Conservation (phyloP, 257 asterid species). For the Solanum gracilifrons region DNA sequence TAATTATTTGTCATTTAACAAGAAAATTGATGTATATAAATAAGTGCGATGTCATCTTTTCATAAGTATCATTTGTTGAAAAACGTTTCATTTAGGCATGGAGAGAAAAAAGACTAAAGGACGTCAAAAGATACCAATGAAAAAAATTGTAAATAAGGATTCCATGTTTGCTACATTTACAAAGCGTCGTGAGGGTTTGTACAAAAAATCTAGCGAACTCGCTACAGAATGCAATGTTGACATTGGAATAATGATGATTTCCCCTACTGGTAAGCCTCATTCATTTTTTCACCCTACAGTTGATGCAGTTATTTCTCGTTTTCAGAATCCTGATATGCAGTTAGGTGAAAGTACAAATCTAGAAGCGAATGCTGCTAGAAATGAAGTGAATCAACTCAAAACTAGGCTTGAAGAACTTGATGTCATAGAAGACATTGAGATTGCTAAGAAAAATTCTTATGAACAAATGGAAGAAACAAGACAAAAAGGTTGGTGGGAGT, state of each 20-base stretch:
- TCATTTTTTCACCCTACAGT: constrained; percentile 33
- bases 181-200: constrained; percentile 23
- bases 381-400: not conserved
- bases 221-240: constrained; percentile 18
- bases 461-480: not conserved
- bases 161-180: constrained; percentile 23
- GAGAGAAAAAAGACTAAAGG: constrained; percentile 16
- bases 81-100: not conserved
- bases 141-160: constrained; percentile 4
- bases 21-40: not conserved
- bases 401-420: not conserved
- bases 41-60: not conserved
- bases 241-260: constrained; percentile 21
- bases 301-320: not conserved
- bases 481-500: not conserved
- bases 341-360: not conserved
- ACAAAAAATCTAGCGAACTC: not conserved
- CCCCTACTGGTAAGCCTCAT: constrained; percentile 27
- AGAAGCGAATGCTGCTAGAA: no score
- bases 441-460: not conserved
- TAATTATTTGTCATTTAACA: not conserved
- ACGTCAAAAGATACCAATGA: constrained; percentile 20
- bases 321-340: not conserved
- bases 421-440: not conserved
- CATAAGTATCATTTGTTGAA: not conserved